Conservation (phyloP, 306 rosid genomes). For the Canavalia gladiata region DNA sequence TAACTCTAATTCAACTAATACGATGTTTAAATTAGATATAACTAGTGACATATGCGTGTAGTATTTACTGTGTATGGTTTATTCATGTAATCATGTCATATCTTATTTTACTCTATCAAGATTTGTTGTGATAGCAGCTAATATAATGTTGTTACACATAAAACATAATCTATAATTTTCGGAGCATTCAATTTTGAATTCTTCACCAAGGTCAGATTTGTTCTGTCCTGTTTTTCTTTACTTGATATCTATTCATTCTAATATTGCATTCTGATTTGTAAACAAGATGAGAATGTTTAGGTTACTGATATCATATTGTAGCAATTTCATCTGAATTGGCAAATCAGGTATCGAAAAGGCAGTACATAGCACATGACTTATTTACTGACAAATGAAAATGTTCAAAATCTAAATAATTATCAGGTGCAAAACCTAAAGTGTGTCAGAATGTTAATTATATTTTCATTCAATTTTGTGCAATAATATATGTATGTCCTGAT, state of each 20-base stretch:
- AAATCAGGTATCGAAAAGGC: not conserved
- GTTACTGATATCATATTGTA: not conserved
- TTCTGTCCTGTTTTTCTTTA: not conserved
- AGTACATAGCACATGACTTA: not conserved
- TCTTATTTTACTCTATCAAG: not conserved
- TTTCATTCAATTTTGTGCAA: too few relatives aligned
- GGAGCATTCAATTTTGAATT: not conserved
- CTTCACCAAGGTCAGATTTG: not conserved
- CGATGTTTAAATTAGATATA: not conserved
- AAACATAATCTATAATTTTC: not conserved
- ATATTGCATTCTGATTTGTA: not conserved
- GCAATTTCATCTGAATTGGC: slow-evolving; percentile 7
- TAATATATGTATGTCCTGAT: too few relatives aligned
- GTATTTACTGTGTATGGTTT: not conserved
- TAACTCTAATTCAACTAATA: not conserved
- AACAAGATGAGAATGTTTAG: slow-evolving; percentile 11
- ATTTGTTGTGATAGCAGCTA: not conserved
- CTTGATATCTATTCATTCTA: not conserved
- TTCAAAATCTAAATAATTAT: not conserved
- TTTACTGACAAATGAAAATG: not conserved
- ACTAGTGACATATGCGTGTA: not conserved
- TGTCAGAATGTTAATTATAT: too few relatives aligned
- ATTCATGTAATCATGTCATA: not conserved
- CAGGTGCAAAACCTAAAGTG: too few relatives aligned
- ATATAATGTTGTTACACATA: not conserved